These are phyloP conservation scores for Fonsecaea pedrosoi DNA, from an alignment of 2,329 filamentous ascomycete species.

Conservation along the genomic window DNA sequence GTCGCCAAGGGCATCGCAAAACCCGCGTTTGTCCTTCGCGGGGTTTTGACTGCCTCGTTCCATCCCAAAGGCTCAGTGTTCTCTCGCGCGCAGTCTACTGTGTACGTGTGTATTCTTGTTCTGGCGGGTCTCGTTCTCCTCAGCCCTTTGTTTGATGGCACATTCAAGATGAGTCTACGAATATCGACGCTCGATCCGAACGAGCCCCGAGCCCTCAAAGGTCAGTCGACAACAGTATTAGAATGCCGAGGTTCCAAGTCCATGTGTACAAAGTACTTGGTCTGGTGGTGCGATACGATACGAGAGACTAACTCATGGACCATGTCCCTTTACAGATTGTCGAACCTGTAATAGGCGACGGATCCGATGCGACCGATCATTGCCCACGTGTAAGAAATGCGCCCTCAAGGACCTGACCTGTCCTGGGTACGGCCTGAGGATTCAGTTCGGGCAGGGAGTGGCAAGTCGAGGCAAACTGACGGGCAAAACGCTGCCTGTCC, in stretches of 20 bases:
- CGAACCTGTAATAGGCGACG: constrained; percentile 47
- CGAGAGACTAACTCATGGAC: not conserved
- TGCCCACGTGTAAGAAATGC: constrained; percentile 49
- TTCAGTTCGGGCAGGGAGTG: constrained; percentile 47
- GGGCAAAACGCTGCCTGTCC: constrained; percentile 35
- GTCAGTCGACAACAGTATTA: constrained; percentile 1
- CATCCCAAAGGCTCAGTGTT: constrained; percentile 2
- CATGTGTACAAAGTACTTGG: too few species aligned
- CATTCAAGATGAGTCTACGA: constrained; percentile 27
- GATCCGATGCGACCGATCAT: constrained; percentile 47
- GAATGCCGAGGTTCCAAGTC: constrained; percentile 1
- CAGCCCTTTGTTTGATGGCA: not conserved
- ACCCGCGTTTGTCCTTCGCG: constrained; percentile 1
- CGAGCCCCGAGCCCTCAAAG: constrained; percentile 28
- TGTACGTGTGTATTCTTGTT: not conserved
- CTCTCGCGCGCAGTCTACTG: not conserved
- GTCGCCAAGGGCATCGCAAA: not conserved
- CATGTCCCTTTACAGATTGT: constrained; percentile 40
- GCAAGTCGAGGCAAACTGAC: constrained; percentile 34
- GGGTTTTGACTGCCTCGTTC: not conserved
- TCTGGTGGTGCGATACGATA: not conserved
- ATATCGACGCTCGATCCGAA: constrained; percentile 28
- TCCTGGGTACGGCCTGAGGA: constrained; percentile 45
- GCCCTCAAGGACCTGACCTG: constrained; percentile 45
- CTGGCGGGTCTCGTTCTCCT: not conserved